Evolutionary conservation across 768 basidiomycete genomes (phyloP).

Genomic region (Tylopilus sp.): DNA sequence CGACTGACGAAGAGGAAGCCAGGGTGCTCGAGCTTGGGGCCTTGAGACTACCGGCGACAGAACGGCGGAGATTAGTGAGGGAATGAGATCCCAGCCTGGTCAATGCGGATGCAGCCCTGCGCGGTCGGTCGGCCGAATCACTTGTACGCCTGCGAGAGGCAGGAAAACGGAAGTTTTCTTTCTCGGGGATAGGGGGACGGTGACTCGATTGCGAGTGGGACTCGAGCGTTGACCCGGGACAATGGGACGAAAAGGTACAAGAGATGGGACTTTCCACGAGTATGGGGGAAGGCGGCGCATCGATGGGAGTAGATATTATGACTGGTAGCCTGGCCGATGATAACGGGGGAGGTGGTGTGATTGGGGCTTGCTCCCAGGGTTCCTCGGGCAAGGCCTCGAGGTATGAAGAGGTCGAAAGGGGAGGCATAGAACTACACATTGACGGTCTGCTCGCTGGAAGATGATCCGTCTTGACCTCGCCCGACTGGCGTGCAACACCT

Average conservation of each 20-base stretch:
- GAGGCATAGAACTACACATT: constrained; percentile 18
- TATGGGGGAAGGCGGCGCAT: constrained; percentile 1
- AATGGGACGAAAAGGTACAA: constrained; percentile 21
- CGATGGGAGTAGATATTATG: constrained; percentile 20
- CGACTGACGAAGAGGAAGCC: constrained; percentile 35
- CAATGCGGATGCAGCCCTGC: constrained; percentile 6
- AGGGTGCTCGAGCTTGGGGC: constrained; percentile 18
- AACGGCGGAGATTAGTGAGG: constrained; percentile 44
- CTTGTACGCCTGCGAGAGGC: constrained; percentile 18
- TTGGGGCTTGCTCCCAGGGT: constrained; percentile 18
- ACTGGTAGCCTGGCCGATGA: constrained; percentile 3
- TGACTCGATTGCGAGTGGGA: constrained; percentile 15
- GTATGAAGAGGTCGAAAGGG: constrained; percentile 22
- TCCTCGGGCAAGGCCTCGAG: constrained; percentile 32
- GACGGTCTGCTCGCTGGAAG: constrained; percentile 19
- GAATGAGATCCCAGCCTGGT: constrained; percentile 36
- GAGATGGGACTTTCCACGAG: constrained; percentile 26
- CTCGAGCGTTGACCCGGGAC: constrained; percentile 11
- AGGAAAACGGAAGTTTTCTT: constrained; percentile 2
- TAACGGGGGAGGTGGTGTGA: constrained; percentile 11
- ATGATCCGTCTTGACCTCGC: constrained; percentile 15
- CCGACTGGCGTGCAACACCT: neutral
- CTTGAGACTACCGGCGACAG: constrained; percentile 35
- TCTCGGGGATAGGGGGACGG: constrained; percentile 7
- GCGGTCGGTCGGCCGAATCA: constrained; percentile 16